Evolutionary conservation across 352 stramenopile species (phyloP).

Genomic region (Phytophthora pisi): DNA sequence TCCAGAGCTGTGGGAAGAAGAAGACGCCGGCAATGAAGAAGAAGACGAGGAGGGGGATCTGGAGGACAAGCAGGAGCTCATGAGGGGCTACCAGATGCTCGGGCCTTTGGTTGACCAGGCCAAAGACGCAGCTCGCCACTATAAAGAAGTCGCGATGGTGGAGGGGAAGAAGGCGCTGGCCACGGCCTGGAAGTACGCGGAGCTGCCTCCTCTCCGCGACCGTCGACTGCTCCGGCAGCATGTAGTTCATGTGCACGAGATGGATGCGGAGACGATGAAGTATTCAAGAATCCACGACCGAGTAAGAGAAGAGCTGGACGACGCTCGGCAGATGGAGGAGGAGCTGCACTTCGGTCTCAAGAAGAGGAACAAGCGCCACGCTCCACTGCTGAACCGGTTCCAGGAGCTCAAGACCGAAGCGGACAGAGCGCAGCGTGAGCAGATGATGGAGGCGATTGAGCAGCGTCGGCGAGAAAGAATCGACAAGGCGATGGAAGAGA

Average conservation of each 20-base stretch:
- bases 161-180: conserved; percentile 52
- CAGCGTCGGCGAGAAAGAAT: conserved; percentile 37
- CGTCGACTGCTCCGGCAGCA: conserved; percentile 67
- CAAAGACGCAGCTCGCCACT: conserved; percentile 44
- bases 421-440: conserved; percentile 39
- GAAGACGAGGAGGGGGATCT: conserved; percentile 53
- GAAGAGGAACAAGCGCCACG: conserved; percentile 63
- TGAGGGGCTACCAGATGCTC: conserved; percentile 57
- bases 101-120: conserved; percentile 49
- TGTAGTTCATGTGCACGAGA: conserved; percentile 58
- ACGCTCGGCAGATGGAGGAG: conserved; percentile 35
- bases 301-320: conserved; percentile 48
- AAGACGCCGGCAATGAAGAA: conserved; percentile 54
- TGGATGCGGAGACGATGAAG: conserved; percentile 66
- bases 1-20: conserved; percentile 70
- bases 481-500: conserved; percentile 46
- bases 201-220: conserved; percentile 60
- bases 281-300: conserved; percentile 54
- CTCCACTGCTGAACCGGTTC: conserved; percentile 53
- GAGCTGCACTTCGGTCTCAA: conserved; percentile 61
- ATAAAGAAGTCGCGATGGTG: conserved; percentile 44
- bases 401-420: conserved; percentile 52
- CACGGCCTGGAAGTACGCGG: conserved; percentile 55
- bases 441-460: conserved; percentile 53
- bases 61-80: conserved; percentile 66